Conservation (phyloP, 768 basidiomycete genomes). For the Trametes maxima region DNA sequence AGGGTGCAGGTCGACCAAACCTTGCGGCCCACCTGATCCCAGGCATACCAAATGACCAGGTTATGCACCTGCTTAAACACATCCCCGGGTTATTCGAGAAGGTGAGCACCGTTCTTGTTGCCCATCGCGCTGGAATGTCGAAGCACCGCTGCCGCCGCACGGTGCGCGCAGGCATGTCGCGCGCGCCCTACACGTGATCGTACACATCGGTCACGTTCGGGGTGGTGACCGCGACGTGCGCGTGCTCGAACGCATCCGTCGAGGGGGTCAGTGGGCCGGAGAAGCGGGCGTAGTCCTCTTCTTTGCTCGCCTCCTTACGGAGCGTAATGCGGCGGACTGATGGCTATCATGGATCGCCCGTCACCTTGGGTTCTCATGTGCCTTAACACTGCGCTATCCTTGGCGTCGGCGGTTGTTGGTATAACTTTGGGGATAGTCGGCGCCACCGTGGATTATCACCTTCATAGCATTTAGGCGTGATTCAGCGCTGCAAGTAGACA, state of each 20-base stretch:
- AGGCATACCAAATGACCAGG: conserved; percentile 54
- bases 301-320: neutral
- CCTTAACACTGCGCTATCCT: conserved; percentile 5
- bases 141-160: neutral
- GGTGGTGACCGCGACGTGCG: conserved; percentile 21
- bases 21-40: conserved; percentile 17
- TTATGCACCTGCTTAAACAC: conserved; percentile 60
- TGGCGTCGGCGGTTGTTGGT: conserved; percentile 2
- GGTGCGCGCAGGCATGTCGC: conserved; percentile 17
- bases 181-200: conserved; percentile 29
- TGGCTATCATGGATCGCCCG: conserved; percentile 1
- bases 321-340: neutral
- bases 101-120: conserved; percentile 32
- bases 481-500: too few relatives aligned
- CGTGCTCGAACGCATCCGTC: conserved; percentile 13
- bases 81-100: conserved; percentile 57
- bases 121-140: conserved; percentile 6
- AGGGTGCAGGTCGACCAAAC: neutral
- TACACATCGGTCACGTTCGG: conserved; percentile 27
- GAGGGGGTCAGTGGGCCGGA: neutral
- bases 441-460: too few relatives aligned
- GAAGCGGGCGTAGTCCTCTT: conserved; percentile 7
- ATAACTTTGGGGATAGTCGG: neutral
- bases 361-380: neutral
- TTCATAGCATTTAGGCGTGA: too few relatives aligned